phyloP scores from a whole-genome alignment of 768 basidiomycete species.

The Mycena albidolilacea region DNA sequence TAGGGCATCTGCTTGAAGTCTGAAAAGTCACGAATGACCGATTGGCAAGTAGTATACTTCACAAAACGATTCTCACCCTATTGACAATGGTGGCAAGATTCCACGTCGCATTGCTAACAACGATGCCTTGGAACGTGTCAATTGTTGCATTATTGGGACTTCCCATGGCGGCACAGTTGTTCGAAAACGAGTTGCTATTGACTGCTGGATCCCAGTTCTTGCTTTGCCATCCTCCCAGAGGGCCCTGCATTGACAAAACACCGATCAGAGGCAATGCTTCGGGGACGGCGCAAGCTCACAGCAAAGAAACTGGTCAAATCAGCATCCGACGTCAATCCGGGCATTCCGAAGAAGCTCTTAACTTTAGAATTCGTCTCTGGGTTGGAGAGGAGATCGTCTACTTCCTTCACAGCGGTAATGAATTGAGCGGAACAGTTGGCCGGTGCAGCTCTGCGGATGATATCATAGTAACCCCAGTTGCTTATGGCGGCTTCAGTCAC shows the following conservation, averaged over 20 bases:
- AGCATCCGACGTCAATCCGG: slow-evolving; percentile 29
- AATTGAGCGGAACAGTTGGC: slow-evolving; percentile 71
- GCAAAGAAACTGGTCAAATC: slow-evolving; percentile 35
- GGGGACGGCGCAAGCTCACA: slow-evolving; percentile 28
- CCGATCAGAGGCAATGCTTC: slow-evolving; percentile 15
- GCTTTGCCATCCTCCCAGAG: slow-evolving; percentile 82
- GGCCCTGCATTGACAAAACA: slow-evolving; percentile 54
- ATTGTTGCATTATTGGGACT: slow-evolving; percentile 49
- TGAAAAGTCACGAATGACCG: slow-evolving; percentile 18
- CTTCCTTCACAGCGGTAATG: slow-evolving; percentile 66
- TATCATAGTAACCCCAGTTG: slow-evolving; percentile 91
- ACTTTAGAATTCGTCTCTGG: slow-evolving; percentile 60
- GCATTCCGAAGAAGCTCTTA: slow-evolving; percentile 33
- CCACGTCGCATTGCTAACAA: slow-evolving; percentile 47
- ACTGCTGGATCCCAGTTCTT: slow-evolving; percentile 89
- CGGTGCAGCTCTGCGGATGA: slow-evolving; percentile 80
- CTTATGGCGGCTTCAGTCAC: slow-evolving; percentile 88
- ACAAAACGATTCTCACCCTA: slow-evolving; percentile 23
- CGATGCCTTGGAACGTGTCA: slow-evolving; percentile 44
- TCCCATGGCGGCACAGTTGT: slow-evolving; percentile 73
- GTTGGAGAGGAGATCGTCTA: slow-evolving; percentile 73
- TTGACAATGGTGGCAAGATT: slow-evolving; percentile 34
- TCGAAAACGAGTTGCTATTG: slow-evolving; percentile 72
- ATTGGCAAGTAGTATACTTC: not conserved
- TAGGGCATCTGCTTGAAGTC: slow-evolving; percentile 31